Evolutionary conservation across 768 basidiomycete species (phyloP).

Genomic region (Saitozyma sp.): DNA sequence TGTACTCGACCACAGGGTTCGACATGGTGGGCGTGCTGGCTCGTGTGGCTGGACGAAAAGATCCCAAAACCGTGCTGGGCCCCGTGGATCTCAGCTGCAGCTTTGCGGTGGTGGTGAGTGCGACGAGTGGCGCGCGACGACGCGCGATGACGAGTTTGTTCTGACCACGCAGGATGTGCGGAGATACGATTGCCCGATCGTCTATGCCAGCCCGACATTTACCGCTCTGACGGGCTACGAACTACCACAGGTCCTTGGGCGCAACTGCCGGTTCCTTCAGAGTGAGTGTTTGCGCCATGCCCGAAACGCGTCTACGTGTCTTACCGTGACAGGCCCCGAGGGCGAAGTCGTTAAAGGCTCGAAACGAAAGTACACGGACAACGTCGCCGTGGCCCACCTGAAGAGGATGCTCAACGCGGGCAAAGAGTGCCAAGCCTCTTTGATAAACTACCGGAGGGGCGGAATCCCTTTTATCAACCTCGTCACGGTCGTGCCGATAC

Average conservation of each 20-base stretch:
- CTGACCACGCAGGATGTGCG: constrained; percentile 63
- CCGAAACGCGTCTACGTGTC: background rate
- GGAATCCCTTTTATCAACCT: constrained; percentile 87
- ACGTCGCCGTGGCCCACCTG: constrained; percentile 67
- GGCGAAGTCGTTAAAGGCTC: constrained; percentile 61
- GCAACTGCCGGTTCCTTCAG: constrained; percentile 67
- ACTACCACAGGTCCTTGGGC: constrained; percentile 69
- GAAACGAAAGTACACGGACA: constrained; percentile 64
- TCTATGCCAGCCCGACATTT: constrained; percentile 87
- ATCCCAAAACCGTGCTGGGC: constrained; percentile 75
- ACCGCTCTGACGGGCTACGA: constrained; percentile 57
- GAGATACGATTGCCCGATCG: constrained; percentile 77
- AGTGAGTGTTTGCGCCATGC: constrained; percentile 23
- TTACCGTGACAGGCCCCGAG: constrained; percentile 74
- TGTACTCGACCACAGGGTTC: constrained; percentile 90
- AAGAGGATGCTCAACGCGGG: constrained; percentile 66
- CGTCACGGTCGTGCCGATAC: constrained; percentile 82
- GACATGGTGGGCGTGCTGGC: constrained; percentile 81
- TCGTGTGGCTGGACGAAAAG: constrained; percentile 70
- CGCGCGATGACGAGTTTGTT: background rate
- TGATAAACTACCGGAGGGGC: constrained; percentile 85
- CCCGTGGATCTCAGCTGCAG: constrained; percentile 89
- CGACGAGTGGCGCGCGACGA: background rate
- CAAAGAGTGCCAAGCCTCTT: constrained; percentile 82
- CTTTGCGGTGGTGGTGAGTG: constrained; percentile 71